Percentiles rank a stretch among this genome's conserved stretches.
These are phyloP conservation scores for Cladosporium sp. DNA, from an alignment of 2,329 filamentous ascomycete species.

Conservation along the genomic window DNA sequence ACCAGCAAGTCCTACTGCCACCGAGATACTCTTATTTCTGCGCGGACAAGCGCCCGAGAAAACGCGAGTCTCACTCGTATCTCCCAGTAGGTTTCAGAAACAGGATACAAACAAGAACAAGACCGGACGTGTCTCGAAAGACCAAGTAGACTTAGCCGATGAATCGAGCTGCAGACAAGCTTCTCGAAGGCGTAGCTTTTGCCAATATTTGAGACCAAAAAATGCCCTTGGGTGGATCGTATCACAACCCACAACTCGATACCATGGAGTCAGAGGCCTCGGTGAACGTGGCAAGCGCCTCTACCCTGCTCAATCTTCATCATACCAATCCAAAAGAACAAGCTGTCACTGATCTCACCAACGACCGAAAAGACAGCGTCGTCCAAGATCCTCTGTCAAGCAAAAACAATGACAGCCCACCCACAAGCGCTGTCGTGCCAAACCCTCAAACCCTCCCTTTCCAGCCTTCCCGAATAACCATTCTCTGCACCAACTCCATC, in stretches of 20 bases:
- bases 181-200: neutral
- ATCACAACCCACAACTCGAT: neutral
- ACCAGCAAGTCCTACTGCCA: neutral
- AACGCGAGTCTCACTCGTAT: neutral
- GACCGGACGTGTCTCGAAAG: neutral
- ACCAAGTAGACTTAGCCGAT: neutral
- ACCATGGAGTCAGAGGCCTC: neutral
- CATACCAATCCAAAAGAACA: neutral
- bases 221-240: neutral
- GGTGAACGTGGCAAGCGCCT: neutral
- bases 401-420: neutral
- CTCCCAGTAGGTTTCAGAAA: neutral
- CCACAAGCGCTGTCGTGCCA: neutral
- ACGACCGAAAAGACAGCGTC: neutral
- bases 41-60: neutral
- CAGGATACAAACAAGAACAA: neutral
- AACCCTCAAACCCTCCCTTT: too few relatives aligned
- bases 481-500: conserved; percentile 10
- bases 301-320: neutral
- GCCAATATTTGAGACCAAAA: neutral
- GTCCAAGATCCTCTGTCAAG: neutral
- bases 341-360: neutral
- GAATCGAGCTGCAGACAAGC: neutral
- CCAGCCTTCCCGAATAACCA: neutral
- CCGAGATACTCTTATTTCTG: neutral